Percentiles rank a stretch among this genome's conserved stretches.
Conservation (phyloP, 2,329 filamentous ascomycete genomes). For the Arachnopeziza araneosa region DNA sequence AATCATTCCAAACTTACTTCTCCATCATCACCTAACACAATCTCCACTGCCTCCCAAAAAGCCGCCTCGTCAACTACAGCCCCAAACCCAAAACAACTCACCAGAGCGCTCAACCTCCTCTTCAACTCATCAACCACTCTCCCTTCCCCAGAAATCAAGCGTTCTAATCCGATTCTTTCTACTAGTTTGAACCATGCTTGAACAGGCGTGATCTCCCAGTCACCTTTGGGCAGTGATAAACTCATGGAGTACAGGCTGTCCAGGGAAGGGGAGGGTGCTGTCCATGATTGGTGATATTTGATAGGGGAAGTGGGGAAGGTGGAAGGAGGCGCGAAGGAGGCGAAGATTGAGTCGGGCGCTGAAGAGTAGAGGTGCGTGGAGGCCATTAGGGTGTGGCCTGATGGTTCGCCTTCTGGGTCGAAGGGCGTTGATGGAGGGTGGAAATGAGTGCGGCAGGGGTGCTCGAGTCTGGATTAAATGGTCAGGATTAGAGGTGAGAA, state of each 20-base stretch:
- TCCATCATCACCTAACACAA: conserved; percentile 4
- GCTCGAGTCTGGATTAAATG: conserved; percentile 17
- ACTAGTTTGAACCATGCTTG: conserved; percentile 27
- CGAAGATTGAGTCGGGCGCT: conserved; percentile 14
- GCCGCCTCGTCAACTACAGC: conserved; percentile 22
- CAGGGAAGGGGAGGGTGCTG: conserved; percentile 4
- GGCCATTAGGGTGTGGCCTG: conserved; percentile 27
- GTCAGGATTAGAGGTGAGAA: background rate
- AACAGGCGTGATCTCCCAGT: conserved; percentile 29
- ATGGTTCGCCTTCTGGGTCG: conserved; percentile 5
- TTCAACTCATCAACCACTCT: conserved; percentile 17
- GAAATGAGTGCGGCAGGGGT: conserved; percentile 25
- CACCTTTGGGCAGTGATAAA: conserved; percentile 20
- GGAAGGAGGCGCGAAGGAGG: conserved; percentile 7
- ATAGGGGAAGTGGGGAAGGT: background rate
- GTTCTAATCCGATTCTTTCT: conserved; percentile 12
- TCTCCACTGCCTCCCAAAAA: conserved; percentile 23
- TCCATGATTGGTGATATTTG: too few relatives aligned
- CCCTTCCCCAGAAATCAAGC: background rate
- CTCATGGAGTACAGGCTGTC: conserved; percentile 10
- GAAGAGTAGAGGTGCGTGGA: conserved; percentile 20
- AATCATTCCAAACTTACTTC: background rate
- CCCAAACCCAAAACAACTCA: conserved; percentile 24
- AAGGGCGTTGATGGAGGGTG: conserved; percentile 6
- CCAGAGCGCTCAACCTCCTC: conserved; percentile 15